phyloP scores from a whole-genome alignment of 331 rosid genomes.

The Quercus lobata region DNA sequence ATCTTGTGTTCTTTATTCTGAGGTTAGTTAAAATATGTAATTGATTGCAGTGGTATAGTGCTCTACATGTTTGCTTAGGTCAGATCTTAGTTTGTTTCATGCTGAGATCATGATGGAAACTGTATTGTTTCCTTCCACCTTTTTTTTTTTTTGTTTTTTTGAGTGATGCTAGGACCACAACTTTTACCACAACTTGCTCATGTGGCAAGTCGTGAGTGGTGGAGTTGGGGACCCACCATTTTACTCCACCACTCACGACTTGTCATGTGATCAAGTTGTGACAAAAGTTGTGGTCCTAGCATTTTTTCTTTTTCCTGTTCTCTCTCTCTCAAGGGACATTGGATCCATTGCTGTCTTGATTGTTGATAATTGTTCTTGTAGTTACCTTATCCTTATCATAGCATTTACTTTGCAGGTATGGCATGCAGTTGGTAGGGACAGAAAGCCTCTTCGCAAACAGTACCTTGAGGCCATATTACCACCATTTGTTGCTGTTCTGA shows the following conservation, averaged over 20 bases:
- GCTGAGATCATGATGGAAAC: not conserved
- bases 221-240: no score
- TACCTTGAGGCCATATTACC: conserved; percentile 89
- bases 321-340: not conserved
- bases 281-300: not conserved
- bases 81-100: not conserved
- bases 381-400: conserved; percentile 24
- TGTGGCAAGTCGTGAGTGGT: no score
- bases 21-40: conserved; percentile 48
- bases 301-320: conserved; percentile 1
- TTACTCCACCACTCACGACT: no score
- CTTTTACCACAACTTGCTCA: no score
- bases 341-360: not conserved
- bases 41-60: not conserved
- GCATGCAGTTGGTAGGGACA: conserved; percentile 76
- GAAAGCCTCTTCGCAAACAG: conserved; percentile 75
- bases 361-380: conserved; percentile 9
- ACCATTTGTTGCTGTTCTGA: conserved; percentile 85
- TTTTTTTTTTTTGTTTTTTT: not conserved
- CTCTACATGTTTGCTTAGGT: not conserved
- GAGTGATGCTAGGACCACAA: no score
- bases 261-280: no score
- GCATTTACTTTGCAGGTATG: conserved; percentile 61
- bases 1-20: conserved; percentile 85
- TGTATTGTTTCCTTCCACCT: not conserved